Conservation (phyloP, 176 grass and related monocot genomes). For the Oryza nivara region DNA sequence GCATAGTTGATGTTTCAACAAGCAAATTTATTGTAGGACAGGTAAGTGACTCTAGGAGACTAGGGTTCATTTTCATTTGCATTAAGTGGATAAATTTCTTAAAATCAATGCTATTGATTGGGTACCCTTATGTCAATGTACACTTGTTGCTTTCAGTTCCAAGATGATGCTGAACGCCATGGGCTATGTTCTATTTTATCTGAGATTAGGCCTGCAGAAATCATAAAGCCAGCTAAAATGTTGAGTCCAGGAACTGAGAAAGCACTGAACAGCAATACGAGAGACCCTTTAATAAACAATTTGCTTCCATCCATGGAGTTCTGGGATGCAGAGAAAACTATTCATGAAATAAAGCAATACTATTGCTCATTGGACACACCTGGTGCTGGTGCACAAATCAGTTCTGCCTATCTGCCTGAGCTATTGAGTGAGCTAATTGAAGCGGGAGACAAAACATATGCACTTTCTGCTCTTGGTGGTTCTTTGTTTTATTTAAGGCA, state of each 20-base stretch:
- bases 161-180: constrained; percentile 82
- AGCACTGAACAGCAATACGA: constrained; percentile 77
- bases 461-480: constrained; percentile 93
- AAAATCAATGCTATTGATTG: not conserved
- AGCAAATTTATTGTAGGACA: constrained; percentile 95
- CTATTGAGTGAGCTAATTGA: constrained; percentile 65
- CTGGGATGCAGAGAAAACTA: constrained; percentile 80
- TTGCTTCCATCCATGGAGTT: constrained; percentile 77
- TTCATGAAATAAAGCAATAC: constrained; percentile 68
- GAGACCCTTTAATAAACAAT: constrained; percentile 79
- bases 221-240: constrained; percentile 79
- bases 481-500: constrained; percentile 95
- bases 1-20: constrained; percentile 94
- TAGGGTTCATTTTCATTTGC: constrained; percentile 36
- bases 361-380: constrained; percentile 51
- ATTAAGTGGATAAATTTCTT: not conserved
- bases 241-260: constrained; percentile 84
- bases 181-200: constrained; percentile 79
- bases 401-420: constrained; percentile 47
- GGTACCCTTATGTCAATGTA: constrained; percentile 35
- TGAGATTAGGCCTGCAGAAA: constrained; percentile 91
- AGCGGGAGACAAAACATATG: constrained; percentile 65
- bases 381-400: constrained; percentile 27
- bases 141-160: constrained; percentile 62
- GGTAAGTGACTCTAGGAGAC: constrained; percentile 51